Evolutionary conservation across 345 rosid genomes (phyloP).

Genomic region (Euclidium syriacum): DNA sequence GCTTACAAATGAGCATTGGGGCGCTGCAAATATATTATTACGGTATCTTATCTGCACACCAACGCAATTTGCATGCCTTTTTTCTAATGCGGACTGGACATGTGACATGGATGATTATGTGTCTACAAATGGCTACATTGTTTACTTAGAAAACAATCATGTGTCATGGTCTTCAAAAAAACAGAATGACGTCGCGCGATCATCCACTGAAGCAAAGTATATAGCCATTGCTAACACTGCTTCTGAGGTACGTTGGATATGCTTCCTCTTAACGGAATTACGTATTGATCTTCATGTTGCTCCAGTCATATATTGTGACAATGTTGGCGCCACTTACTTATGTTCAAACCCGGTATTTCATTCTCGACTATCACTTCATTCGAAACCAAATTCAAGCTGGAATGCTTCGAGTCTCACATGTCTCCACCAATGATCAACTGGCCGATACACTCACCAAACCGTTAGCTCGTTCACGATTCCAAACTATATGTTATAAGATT

Average conservation of each 20-base stretch:
- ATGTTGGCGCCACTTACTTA: not conserved
- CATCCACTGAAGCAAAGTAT: not conserved
- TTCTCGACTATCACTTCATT: not conserved
- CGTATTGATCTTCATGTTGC: fast-evolving
- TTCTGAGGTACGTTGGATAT: not conserved
- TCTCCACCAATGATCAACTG: not conserved
- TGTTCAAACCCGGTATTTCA: not conserved
- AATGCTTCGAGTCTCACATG: not conserved
- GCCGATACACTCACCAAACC: not conserved
- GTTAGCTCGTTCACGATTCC: too few relatives aligned
- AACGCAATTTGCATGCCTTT: not conserved
- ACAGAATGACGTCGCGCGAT: not conserved
- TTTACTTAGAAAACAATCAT: not conserved
- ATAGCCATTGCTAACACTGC: not conserved
- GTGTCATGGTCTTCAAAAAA: not conserved
- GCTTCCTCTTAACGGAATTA: not conserved
- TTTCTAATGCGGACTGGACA: not conserved
- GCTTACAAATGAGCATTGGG: too few relatives aligned
- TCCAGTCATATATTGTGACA: not conserved
- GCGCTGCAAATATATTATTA: too few relatives aligned
- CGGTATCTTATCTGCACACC: too few relatives aligned
- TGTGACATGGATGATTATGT: not conserved
- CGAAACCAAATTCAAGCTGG: not conserved
- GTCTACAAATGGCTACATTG: not conserved
- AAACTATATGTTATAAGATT: too few relatives aligned